Percentiles rank a stretch among this genome's conserved stretches.
Conservation (phyloP, 768 basidiomycete genomes). For the Lenzites betulinus region DNA sequence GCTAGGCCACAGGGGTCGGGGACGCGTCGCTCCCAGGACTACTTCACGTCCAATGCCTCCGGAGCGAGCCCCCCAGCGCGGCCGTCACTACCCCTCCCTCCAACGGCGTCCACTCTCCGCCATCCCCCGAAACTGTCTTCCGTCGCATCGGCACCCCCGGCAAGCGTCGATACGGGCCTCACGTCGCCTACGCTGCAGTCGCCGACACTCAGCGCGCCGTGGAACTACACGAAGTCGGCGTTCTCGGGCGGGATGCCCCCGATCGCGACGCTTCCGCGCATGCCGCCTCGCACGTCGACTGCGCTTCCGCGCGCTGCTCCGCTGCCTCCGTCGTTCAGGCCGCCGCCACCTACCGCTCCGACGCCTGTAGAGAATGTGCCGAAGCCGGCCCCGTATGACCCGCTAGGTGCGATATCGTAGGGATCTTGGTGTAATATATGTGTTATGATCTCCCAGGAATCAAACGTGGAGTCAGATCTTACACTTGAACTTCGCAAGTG, state of each 20-base stretch:
- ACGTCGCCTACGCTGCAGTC: conserved; percentile 18
- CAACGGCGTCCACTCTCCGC: conserved; percentile 16
- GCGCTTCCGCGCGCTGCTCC: conserved; percentile 8
- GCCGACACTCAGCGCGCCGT: conserved; percentile 45
- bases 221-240: conserved; percentile 57
- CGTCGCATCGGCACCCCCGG: conserved; percentile 17
- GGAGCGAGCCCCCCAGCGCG: conserved; percentile 23
- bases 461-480: too few relatives aligned
- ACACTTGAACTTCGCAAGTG: too few relatives aligned
- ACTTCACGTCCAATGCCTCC: conserved; percentile 21
- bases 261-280: conserved; percentile 54
- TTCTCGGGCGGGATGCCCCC: conserved; percentile 42
- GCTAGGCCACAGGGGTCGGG: conserved; percentile 14
- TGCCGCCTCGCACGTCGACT: conserved; percentile 37
- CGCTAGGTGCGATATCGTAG: conserved; percentile 32
- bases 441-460: too few relatives aligned
- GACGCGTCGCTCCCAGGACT: conserved; percentile 24
- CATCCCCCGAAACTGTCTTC: conserved; percentile 23
- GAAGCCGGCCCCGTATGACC: conserved; percentile 25
- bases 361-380: conserved; percentile 25
- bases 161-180: conserved; percentile 2
- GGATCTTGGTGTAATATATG: background rate
- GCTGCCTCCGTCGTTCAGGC: conserved; percentile 11
- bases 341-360: conserved; percentile 8
- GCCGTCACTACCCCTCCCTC: conserved; percentile 14